phyloP scores from a whole-genome alignment of 108 stramenopile genomes.

The Nitzschia sp. region DNA sequence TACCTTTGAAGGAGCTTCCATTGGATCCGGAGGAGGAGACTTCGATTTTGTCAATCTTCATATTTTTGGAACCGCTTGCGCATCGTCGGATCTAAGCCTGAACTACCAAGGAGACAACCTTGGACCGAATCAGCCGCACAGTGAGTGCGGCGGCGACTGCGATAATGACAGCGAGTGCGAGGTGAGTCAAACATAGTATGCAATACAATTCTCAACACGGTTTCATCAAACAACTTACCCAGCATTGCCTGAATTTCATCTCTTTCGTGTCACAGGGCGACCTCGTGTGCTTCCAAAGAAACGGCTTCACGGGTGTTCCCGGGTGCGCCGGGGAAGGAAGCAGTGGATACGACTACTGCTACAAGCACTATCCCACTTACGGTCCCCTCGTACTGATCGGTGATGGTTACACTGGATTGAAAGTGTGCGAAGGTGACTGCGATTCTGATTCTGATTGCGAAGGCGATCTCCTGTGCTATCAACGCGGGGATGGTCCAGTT shows the following conservation, averaged over 20 bases:
- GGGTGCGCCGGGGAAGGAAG: neutral
- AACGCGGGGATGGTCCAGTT: constrained; percentile 26
- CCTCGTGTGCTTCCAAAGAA: neutral
- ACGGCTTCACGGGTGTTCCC: neutral
- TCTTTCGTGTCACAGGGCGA: neutral
- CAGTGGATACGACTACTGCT: neutral
- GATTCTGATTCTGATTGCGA: constrained; percentile 38
- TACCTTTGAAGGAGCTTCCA: neutral
- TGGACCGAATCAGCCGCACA: neutral
- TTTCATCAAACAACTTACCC: neutral
- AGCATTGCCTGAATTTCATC: neutral
- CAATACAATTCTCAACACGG: neutral
- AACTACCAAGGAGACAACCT: neutral
- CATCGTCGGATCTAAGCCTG: neutral
- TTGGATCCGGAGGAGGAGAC: neutral
- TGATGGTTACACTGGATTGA: neutral
- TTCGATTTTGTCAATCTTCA: neutral
- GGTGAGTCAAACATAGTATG: neutral
- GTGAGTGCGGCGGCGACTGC: neutral
- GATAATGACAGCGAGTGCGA: neutral
- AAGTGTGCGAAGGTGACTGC: constrained; percentile 52
- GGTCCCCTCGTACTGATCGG: neutral
- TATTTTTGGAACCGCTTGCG: neutral
- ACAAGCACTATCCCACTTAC: neutral
- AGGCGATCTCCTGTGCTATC: constrained; percentile 39